Conservation (phyloP, 352 stramenopile genomes). For the Phytopythium helicoides region DNA sequence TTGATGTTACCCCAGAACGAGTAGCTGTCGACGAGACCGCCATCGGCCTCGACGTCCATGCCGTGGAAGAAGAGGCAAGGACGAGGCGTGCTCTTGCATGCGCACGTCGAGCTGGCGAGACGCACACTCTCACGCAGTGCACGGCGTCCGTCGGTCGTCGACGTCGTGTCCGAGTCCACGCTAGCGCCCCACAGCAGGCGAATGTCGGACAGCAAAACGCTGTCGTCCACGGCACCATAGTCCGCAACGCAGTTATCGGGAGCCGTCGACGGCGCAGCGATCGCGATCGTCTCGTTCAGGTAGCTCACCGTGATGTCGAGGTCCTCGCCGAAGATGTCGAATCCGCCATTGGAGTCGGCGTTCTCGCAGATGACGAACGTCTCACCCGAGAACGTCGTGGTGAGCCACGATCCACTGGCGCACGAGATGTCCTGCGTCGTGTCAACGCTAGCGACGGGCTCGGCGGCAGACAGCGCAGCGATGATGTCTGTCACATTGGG, state of each 20-base stretch:
- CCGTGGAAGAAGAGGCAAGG: constrained; percentile 58
- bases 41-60: constrained; percentile 31
- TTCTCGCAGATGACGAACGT: constrained; percentile 45
- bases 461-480: constrained; percentile 25
- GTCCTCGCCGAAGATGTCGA: constrained; percentile 43
- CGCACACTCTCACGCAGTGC: constrained; percentile 16
- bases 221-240: constrained; percentile 16
- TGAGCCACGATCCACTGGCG: constrained; percentile 30
- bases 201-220: constrained; percentile 17
- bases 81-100: constrained; percentile 29
- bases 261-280: constrained; percentile 21
- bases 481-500: constrained; percentile 31
- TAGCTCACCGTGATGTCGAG: constrained; percentile 31
- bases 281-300: constrained; percentile 18
- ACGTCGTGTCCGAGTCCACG: not conserved
- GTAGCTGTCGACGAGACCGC: constrained; percentile 24
- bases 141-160: constrained; percentile 12
- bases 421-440: constrained; percentile 45
- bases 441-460: constrained; percentile 25
- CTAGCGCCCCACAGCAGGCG: constrained; percentile 21
- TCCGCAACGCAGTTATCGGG: constrained; percentile 18
- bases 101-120: constrained; percentile 27
- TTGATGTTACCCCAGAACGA: constrained; percentile 47
- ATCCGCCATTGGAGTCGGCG: constrained; percentile 13
- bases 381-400: constrained; percentile 36